These are phyloP conservation scores for Dichotomocladium elegans DNA, from an alignment of 371 early-diverging fungal genomes.

Conservation along the genomic window DNA sequence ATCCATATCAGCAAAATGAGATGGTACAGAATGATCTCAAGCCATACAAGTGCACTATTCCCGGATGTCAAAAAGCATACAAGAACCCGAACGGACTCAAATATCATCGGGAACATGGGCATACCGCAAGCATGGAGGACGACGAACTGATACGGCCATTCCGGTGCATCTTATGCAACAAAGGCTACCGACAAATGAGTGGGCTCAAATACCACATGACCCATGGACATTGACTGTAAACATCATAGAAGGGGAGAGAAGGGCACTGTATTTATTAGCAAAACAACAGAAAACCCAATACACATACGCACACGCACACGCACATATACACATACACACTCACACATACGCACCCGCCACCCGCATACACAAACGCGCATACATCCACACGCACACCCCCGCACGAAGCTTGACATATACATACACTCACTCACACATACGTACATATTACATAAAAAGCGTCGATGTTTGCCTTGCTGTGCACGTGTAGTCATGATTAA, in stretches of 20 bases:
- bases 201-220: slow-evolving; percentile 85
- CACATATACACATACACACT: too few species aligned
- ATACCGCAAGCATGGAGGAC: slow-evolving; percentile 6
- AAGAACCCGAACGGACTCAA: slow-evolving; percentile 14
- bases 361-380: too few species aligned
- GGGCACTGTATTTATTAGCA: neutral
- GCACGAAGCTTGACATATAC: too few species aligned
- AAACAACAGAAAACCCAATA: too few species aligned
- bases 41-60: slow-evolving; percentile 29
- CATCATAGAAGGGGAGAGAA: too few species aligned
- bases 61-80: slow-evolving; percentile 11
- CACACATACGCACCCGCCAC: too few species aligned
- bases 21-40: neutral
- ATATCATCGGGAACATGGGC: slow-evolving; percentile 13
- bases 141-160: slow-evolving; percentile 46
- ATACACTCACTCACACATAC: too few species aligned
- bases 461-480: too few species aligned
- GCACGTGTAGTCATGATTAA: too few species aligned
- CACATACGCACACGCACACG: too few species aligned
- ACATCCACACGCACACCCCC: too few species aligned
- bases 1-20: neutral
- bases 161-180: slow-evolving; percentile 76
- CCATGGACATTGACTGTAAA: neutral
- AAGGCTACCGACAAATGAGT: slow-evolving; percentile 88
- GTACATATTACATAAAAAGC: too few species aligned